Evolutionary conservation across 163 green algal genomes (phyloP), one percentile per base, ranked within the genome.

Genomic region (Chlorella variabilis): DNA sequence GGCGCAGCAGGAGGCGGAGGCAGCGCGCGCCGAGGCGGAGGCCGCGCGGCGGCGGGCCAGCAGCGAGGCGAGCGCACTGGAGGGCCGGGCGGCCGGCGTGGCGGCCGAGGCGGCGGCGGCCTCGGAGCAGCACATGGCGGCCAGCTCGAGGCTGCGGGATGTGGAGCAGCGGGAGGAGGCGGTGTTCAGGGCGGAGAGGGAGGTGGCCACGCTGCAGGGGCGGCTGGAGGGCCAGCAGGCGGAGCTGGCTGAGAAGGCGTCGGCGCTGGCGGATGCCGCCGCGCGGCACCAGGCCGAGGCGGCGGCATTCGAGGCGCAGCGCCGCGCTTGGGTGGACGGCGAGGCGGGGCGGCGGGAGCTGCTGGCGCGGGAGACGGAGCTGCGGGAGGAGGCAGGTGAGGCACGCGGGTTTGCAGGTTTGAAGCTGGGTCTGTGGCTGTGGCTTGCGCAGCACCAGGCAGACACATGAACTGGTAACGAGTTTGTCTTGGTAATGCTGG

Each of bases 191-290:
- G 78, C 78, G 0, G 68, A 84, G 56, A 56, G 54, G 0, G 78
- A 77, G 54, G 27, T 63, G 23, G 39, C 59, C 4, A 56, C 65
- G 3, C 34, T 82, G 51, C 80, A 85, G 17, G 51, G 25, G 7
- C 66, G 49, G n/a, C 54, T 90, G 67, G 66, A 86, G 66, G 49
- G 34, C 11, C 78, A 90, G 79, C 82, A 89, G 74, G 78, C 73
- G 0, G 77, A 90, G 34, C 66, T 88, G 3, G 75, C 70, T 1
- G 62, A 75, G 15, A 78, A 70, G 45, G 81, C 78, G 1, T 36
- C 83, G 0, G 71, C 54, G 3, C 73, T 90, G 42, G 73, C 71
- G 15, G 83, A 88, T 1, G 84, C 63, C 2, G 42, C 69, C 13
- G 69, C 76, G 25, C 59, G 71, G 66, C 70, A 78, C 51, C 78